Base-by-base conservation (phyloP, 2,329 filamentous ascomycete species). In the Exophiala viscosa region DNA sequence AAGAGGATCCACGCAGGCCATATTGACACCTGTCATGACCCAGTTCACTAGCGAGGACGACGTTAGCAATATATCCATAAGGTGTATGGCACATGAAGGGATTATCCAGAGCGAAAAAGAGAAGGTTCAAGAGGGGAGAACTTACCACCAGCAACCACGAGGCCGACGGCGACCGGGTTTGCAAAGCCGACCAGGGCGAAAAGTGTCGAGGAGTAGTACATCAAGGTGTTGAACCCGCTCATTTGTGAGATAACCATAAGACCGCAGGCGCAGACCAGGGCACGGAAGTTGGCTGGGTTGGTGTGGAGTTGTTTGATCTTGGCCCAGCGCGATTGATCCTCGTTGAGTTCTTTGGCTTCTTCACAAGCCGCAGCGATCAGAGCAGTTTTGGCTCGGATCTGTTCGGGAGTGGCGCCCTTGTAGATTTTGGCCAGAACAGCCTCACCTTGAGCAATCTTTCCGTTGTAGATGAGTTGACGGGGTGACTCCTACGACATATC, bases 141-240 rank as follows among this genome's bases (percentile, higher is more conserved):
- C 44, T 35, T 36, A 46, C 44, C 44, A 88, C 86, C 76, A 0
- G 90, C 89, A 13, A 96, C 86, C 1, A 84, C 85, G 53, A 93
- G 78, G 1, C 88, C 88, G 1, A 87, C 90, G 42, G 92, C 78
- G 0, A 88, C 93, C 5, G 90, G 89, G 52, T 83, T 86, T 35
- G 79, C 77, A 67, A 95, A 95, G 0, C 87, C 87, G 1, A 95
- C 79, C 34, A 90, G 77, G 2, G 81, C 79, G 66, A 92, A 92
- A 15, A 92, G 88, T 4, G 87, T 90, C 2, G 87, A 87, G 0
- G 87, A 90, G 66, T 90, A 95, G 70, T 95, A 95, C 89, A 95
- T 95, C 18, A 95, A 76, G 8, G 87, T 91, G 71, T 95, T 95
- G 69, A 93, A 92, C 1, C 88, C 90, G 63, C 87, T 93, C 1